phyloP scores from a whole-genome alignment of 495 filamentous ascomycete genomes.

The Penicillium goetzii region DNA sequence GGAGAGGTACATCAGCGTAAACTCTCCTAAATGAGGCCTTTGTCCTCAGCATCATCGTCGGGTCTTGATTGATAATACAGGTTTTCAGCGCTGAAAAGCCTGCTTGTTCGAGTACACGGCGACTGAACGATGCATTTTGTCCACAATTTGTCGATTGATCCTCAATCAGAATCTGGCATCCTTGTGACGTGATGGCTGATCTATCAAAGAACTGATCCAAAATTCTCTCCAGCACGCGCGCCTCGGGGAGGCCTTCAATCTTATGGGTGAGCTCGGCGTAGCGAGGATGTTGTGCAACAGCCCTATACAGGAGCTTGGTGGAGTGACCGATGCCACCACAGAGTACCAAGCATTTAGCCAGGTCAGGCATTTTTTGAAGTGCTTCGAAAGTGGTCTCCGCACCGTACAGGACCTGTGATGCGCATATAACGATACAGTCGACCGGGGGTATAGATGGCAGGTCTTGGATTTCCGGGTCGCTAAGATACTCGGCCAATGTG shows the following conservation, averaged over 20 bases:
- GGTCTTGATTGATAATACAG: slow-evolving; percentile 41
- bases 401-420: slow-evolving; percentile 29
- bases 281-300: slow-evolving; percentile 29
- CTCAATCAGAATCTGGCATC: slow-evolving; percentile 38
- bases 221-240: slow-evolving; percentile 36
- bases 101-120: slow-evolving; percentile 30
- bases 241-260: slow-evolving; percentile 35
- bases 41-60: slow-evolving; percentile 43
- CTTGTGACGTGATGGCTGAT: slow-evolving; percentile 15
- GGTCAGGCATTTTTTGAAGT: slow-evolving; percentile 20
- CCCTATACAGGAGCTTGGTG: slow-evolving; percentile 37
- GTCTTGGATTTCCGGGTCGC: not conserved
- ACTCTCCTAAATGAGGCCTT: slow-evolving; percentile 38
- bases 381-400: slow-evolving; percentile 26
- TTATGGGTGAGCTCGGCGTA: slow-evolving; percentile 25
- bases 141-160: slow-evolving; percentile 45
- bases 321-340: slow-evolving; percentile 47
- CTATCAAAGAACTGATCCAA: slow-evolving; percentile 31
- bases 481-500: not conserved
- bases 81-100: slow-evolving; percentile 21
- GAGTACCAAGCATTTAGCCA: slow-evolving; percentile 37
- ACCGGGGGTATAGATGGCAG: not conserved
- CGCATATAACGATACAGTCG: slow-evolving; percentile 38
- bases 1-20: slow-evolving; percentile 21
- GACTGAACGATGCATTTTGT: slow-evolving; percentile 34